Evolutionary conservation across 2,329 filamentous ascomycete species (phyloP).

Genomic region (Parafenestella ontariensis): DNA sequence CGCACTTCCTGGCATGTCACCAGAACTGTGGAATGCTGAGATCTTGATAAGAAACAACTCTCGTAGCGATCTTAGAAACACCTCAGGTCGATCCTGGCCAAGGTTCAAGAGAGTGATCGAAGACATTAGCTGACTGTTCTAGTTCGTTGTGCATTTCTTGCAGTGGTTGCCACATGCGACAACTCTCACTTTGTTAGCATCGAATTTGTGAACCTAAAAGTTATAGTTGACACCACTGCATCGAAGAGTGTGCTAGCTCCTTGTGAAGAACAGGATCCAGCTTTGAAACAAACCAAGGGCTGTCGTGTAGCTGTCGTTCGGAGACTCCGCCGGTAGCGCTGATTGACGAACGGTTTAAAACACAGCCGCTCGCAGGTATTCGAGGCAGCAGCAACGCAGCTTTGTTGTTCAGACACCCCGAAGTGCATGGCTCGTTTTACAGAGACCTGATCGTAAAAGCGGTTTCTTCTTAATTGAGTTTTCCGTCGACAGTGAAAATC

Average conservation of each 20-base stretch:
- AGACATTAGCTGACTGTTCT: neutral
- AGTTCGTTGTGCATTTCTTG: neutral
- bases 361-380: no score
- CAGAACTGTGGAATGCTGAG: no score
- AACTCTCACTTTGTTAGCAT: conserved; percentile 4
- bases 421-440: no score
- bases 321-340: neutral
- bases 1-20: neutral
- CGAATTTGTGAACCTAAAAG: neutral
- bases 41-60: neutral
- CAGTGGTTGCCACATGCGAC: neutral
- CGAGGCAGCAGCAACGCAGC: no score
- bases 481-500: no score
- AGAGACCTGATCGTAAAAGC: no score
- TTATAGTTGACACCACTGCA: conserved; percentile 7
- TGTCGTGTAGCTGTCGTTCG: neutral
- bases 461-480: no score
- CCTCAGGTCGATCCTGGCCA: no score
- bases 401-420: no score
- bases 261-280: neutral
- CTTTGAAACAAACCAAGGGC: conserved; percentile 2
- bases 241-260: neutral
- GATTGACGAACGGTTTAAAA: no score
- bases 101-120: neutral
- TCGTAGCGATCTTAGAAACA: neutral